Percentiles rank a stretch among this genome's conserved stretches.
phyloP scores from a whole-genome alignment of 495 filamentous ascomycete genomes.

The Lophiotrema nucula region DNA sequence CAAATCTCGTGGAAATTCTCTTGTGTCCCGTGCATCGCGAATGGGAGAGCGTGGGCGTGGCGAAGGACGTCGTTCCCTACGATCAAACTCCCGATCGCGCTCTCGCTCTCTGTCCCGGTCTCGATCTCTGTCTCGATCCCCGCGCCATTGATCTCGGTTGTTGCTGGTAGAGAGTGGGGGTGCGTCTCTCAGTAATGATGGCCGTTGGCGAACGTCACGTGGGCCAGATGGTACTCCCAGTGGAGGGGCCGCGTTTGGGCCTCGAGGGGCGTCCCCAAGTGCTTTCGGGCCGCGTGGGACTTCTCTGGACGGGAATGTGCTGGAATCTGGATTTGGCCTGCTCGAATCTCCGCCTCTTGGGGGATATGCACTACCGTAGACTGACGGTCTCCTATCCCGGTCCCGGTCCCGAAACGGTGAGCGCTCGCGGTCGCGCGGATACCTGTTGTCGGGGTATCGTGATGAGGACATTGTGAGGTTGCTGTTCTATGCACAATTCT shows the following conservation, averaged over 20 bases:
- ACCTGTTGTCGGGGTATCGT: conserved; percentile 27
- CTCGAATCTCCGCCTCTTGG: conserved; percentile 16
- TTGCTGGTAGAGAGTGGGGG: conserved; percentile 30
- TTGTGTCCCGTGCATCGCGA: conserved; percentile 39
- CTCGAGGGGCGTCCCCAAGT: conserved; percentile 19
- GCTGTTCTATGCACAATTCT: neutral
- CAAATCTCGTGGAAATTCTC: conserved; percentile 40
- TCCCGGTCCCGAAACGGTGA: conserved; percentile 29
- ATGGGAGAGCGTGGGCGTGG: conserved; percentile 39
- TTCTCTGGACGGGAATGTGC: conserved; percentile 16
- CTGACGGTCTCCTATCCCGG: conserved; percentile 16
- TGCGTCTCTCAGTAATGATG: conserved; percentile 34
- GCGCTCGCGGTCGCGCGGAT: conserved; percentile 29
- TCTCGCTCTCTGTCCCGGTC: conserved; percentile 40
- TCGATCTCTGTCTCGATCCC: conserved; percentile 43
- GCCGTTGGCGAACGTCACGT: conserved; percentile 23
- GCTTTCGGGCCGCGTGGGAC: conserved; percentile 29
- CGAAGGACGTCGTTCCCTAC: conserved; percentile 48
- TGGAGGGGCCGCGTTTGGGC: neutral
- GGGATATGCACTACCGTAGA: conserved; percentile 22
- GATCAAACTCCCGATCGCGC: conserved; percentile 41
- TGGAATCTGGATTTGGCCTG: conserved; percentile 16
- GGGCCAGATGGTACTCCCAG: conserved; percentile 27
- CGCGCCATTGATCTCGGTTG: conserved; percentile 15
- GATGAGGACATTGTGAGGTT: conserved; percentile 27